phyloP scores from a whole-genome alignment of 2,329 filamentous ascomycete genomes.

The Colletotrichum sp. region DNA sequence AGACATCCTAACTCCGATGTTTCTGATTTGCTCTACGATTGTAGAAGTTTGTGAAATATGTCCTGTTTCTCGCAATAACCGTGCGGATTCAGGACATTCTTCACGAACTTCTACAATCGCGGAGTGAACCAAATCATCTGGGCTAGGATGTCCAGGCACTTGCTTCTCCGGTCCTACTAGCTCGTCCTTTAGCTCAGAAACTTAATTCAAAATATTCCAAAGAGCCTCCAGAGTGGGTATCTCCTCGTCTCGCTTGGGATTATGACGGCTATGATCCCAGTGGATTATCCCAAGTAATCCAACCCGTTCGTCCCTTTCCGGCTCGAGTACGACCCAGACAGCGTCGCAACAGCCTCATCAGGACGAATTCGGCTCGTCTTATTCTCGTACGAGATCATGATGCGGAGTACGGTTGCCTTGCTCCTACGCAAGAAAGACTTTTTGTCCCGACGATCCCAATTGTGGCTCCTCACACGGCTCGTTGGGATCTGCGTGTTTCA shows the following conservation, averaged over 20 bases:
- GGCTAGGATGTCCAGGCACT: background rate
- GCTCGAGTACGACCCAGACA: background rate
- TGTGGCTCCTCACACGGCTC: background rate
- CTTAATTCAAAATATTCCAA: background rate
- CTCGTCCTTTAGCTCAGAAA: background rate
- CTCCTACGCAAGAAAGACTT: background rate
- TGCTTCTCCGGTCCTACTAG: background rate
- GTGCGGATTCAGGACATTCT: background rate
- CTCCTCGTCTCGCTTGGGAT: background rate
- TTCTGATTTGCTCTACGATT: background rate
- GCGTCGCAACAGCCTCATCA: background rate
- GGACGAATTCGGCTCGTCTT: background rate
- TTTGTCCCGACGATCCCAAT: conserved; percentile 9
- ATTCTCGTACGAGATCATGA: background rate
- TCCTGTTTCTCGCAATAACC: background rate
- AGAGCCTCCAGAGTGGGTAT: background rate
- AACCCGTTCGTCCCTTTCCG: background rate
- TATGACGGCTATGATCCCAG: background rate
- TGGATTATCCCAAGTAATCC: background rate
- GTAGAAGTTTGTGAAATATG: background rate
- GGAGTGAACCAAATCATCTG: background rate
- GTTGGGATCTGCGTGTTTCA: conserved; percentile 13
- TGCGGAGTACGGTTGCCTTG: background rate
- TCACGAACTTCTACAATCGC: background rate
- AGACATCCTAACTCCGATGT: background rate